Base-by-base conservation (phyloP, 176 grass and related monocot genomes). In the Ensete ventricosum region DNA sequence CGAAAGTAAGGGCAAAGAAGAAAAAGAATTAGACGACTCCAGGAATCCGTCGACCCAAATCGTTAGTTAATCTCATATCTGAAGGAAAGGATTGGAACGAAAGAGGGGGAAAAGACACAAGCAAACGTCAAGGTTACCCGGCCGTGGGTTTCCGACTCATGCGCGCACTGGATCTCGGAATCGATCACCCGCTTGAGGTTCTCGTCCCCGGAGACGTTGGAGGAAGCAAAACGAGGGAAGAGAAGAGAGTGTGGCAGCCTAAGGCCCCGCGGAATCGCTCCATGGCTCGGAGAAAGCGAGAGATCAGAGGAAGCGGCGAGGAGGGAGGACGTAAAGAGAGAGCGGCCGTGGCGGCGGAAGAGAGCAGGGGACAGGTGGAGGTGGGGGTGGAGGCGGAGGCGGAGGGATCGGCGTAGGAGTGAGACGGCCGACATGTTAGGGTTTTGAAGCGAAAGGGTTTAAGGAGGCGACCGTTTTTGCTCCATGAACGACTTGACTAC, bases 81-180 rank as follows among this genome's bases (percentile, higher is more conserved):
- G 57, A 20, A n/a, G 16, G 2, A 57, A 57, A 57, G 54, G 54
- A 13, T 57, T 5, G 11, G 11, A 13, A 49, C 19, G 16, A 51
- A 16, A 62, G 27, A 0, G 27, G n/a, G 2, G 34, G 73, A 62
- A 13, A 75, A 14, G 48, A 43, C 34, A 43, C 34, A 43, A 43
- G 34, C 34, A 6, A 34, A 50, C 16, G 26, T 24, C 12, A 22
- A 52, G 16, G 17, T 22, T 52, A 86, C 80, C 80, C 76, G 51
- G 27, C 57, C 72, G 29, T 49, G 7, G 12, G 76, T 63, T 34
- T 88, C 75, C n/a, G 83, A 73, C 26, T 86, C 53, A 25, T 79
- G 54, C 23, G 77, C 79, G 73, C 86, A 92, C 16, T 86, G 68
- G 69, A 89, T 92, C 89, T 92, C 89, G 68, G 89, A 89, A 34